Evolutionary conservation across 768 basidiomycete genomes (phyloP).

Genomic region (Xanthoconium stramineum): DNA sequence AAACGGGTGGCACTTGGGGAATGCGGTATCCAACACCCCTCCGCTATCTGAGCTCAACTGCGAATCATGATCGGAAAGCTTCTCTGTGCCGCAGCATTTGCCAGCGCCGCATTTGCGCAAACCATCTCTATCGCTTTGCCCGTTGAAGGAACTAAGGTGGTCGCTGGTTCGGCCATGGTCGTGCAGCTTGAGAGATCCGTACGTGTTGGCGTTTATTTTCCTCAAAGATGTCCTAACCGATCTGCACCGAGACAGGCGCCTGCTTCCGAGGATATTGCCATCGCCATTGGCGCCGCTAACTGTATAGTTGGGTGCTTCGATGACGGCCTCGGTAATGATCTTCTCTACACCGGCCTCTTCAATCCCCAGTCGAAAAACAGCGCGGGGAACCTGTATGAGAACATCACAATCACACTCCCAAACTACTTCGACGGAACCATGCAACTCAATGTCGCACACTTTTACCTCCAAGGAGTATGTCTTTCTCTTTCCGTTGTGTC

Average conservation of each 20-base stretch:
- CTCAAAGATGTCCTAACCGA: not conserved
- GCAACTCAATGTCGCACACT: not conserved
- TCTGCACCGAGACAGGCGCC: not conserved
- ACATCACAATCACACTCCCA: conserved; percentile 2
- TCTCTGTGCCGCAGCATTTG: conserved; percentile 6
- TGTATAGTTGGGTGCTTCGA: not conserved
- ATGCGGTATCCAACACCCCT: not conserved
- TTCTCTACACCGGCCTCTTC: conserved; percentile 5
- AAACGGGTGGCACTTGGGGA: not conserved
- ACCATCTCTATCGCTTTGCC: conserved; percentile 37
- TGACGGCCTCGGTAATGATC: not conserved
- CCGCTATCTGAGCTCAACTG: no score
- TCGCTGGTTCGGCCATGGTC: conserved; percentile 31
- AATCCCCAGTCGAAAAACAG: not conserved
- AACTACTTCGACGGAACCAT: not conserved
- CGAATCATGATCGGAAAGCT: conserved; percentile 12
- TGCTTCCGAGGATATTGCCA: not conserved
- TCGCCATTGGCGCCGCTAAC: conserved; percentile 1
- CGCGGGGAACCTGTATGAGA: not conserved
- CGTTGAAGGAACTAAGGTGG: conserved; percentile 27
- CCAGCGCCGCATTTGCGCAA: conserved; percentile 38
- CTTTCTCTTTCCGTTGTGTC: not conserved
- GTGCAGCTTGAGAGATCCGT: conserved; percentile 43
- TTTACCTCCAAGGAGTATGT: conserved; percentile 5
- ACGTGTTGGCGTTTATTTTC: conserved; percentile 11